These are phyloP conservation scores for Mycena galopus DNA, from an alignment of 768 basidiomycete species.

Conservation along the genomic window DNA sequence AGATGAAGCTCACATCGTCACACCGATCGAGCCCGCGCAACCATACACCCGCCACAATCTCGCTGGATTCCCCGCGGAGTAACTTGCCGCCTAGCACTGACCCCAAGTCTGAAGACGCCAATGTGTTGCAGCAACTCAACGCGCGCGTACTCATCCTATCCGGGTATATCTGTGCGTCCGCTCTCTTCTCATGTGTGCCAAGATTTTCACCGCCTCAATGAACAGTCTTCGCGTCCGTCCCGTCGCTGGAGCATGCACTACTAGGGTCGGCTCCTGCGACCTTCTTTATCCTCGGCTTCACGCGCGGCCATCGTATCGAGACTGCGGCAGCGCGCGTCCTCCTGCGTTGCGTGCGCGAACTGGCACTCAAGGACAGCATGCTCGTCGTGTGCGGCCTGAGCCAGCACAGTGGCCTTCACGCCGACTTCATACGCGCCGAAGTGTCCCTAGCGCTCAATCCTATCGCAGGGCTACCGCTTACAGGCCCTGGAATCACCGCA, in stretches of 20 bases:
- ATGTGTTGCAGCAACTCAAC: conserved; percentile 22
- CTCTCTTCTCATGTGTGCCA: not conserved
- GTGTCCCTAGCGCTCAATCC: not conserved
- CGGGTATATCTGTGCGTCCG: conserved; percentile 23
- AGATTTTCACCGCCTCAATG: not conserved
- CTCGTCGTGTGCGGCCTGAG: conserved; percentile 14
- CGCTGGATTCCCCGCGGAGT: not conserved
- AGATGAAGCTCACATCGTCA: conserved; percentile 13
- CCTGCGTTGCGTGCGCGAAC: conserved; percentile 21
- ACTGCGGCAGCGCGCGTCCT: conserved; percentile 20
- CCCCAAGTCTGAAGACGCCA: not conserved
- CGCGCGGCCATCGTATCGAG: conserved; percentile 27
- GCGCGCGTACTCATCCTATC: conserved; percentile 23
- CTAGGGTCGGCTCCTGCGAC: not conserved
- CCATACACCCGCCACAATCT: conserved; percentile 18
- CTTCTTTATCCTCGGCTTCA: conserved; percentile 26
- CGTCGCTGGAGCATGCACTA: conserved; percentile 19
- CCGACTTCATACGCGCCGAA: not conserved
- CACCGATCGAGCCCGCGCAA: conserved; percentile 6
- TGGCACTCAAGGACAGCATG: not conserved
- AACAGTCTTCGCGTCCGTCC: conserved; percentile 29
- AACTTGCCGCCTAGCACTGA: not conserved
- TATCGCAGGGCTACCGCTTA: not conserved
- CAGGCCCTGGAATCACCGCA: not conserved
- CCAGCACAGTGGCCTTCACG: not conserved